Evolutionary conservation across 2,329 filamentous ascomycete species (phyloP).

Genomic region (Penicillium occitanis): DNA sequence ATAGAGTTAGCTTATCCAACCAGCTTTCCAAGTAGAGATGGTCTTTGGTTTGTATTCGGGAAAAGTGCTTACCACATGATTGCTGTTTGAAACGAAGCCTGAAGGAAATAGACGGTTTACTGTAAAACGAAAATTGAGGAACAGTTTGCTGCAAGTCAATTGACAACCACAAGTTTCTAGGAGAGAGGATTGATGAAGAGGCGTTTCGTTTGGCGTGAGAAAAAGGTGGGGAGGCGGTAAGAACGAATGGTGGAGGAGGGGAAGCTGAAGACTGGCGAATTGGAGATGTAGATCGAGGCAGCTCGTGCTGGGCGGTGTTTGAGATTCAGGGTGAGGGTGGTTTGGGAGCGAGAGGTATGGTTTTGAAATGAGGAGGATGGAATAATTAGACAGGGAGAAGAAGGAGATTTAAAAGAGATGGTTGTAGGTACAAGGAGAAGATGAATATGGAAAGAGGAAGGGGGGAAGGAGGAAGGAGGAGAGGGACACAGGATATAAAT

Average conservation of each 20-base stretch:
- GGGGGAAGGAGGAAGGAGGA: conserved; percentile 8
- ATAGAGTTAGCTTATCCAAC: conserved; percentile 22
- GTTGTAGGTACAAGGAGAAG: background rate
- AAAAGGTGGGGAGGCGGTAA: conserved; percentile 14
- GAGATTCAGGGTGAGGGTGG: background rate
- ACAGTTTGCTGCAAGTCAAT: conserved; percentile 5
- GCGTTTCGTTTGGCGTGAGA: conserved; percentile 4
- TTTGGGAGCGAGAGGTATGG: background rate
- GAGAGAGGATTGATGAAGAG: background rate
- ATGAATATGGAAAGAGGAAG: conserved; percentile 12
- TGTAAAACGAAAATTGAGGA: background rate
- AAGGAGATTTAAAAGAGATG: background rate
- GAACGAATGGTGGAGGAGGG: conserved; percentile 15
- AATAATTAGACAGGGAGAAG: conserved; percentile 1
- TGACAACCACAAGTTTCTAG: conserved; percentile 2
- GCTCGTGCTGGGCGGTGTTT: conserved; percentile 4
- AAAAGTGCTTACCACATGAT: conserved; percentile 38
- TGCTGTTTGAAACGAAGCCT: conserved; percentile 15
- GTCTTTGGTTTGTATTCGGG: background rate
- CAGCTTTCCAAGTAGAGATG: background rate
- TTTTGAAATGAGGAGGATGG: background rate
- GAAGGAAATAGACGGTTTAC: conserved; percentile 13
- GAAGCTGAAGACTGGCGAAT: conserved; percentile 11
- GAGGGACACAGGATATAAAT: conserved; percentile 16
- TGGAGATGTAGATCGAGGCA: conserved; percentile 12